phyloP scores from a whole-genome alignment of 768 basidiomycete genomes.

The Lactarius vividus region DNA sequence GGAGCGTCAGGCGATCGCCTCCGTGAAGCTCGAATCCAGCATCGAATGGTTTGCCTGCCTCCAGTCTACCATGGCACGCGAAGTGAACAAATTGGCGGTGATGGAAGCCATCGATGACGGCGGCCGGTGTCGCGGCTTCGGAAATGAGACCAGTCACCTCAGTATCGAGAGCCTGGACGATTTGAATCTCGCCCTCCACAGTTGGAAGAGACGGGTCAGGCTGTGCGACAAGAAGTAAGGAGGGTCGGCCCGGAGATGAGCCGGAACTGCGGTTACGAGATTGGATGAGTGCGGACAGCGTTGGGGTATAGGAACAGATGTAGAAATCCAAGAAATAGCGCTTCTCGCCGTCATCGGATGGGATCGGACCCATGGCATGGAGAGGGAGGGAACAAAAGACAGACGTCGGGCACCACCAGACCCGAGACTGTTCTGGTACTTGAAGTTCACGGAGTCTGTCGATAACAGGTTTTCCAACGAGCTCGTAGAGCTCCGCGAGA shows the following conservation, averaged over 20 bases:
- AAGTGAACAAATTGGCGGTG: slow-evolving; percentile 4
- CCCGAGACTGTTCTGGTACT: no score
- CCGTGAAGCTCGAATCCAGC: slow-evolving; percentile 5
- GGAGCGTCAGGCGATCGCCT: neutral
- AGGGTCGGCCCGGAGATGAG: no score
- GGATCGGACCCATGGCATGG: slow-evolving; percentile 21
- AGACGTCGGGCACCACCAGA: no score
- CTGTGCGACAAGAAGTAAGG: no score
- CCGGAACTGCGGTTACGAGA: no score
- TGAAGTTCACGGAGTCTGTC: no score
- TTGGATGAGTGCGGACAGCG: no score
- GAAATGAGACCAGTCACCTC: neutral
- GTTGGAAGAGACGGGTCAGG: no score
- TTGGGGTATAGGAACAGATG: slow-evolving; percentile 1
- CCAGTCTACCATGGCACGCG: slow-evolving; percentile 6
- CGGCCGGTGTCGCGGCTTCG: neutral
- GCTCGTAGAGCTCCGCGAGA: neutral
- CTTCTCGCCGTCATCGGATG: neutral
- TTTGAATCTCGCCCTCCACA: neutral
- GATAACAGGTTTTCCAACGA: no score
- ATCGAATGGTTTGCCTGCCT: neutral
- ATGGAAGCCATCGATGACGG: neutral
- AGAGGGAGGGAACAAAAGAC: slow-evolving; percentile 17
- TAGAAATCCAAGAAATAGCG: slow-evolving; percentile 9
- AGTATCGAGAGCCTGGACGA: neutral